These are phyloP conservation scores for Pichia cephalocereana DNA, from an alignment of 805 yeast species.

Conservation along the genomic window DNA sequence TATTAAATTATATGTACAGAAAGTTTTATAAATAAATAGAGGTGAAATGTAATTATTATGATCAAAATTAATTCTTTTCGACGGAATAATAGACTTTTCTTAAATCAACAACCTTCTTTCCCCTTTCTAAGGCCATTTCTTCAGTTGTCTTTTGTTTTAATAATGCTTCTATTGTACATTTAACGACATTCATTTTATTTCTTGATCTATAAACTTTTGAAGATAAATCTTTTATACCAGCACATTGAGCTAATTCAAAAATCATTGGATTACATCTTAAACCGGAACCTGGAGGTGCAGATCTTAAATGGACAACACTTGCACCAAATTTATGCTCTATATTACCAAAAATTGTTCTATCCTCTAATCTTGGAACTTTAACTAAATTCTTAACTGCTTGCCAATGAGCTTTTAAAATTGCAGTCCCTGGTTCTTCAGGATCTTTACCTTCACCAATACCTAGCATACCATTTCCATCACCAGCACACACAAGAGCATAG, in stretches of 20 bases:
- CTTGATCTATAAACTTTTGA: conserved; percentile 90
- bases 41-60: neutral
- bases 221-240: conserved; percentile 87
- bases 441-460: conserved; percentile 96
- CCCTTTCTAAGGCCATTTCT: conserved; percentile 84
- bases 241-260: conserved; percentile 84
- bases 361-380: conserved; percentile 78
- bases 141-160: conserved; percentile 69
- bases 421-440: conserved; percentile 62
- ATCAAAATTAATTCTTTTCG: conserved; percentile 8
- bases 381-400: conserved; percentile 81
- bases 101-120: conserved; percentile 90
- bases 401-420: conserved; percentile 83
- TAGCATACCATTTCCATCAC: conserved; percentile 87
- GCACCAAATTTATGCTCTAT: conserved; percentile 81
- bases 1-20: conserved; percentile 1
- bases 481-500: conserved; percentile 82
- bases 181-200: conserved; percentile 90
- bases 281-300: conserved; percentile 92
- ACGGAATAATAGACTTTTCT: conserved; percentile 71
- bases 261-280: conserved; percentile 84
- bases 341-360: conserved; percentile 83
- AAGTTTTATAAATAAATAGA: neutral
- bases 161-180: conserved; percentile 82
- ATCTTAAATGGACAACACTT: conserved; percentile 67